Evolutionary conservation across 2,329 filamentous ascomycete species (phyloP), one percentile per base, ranked within the genome.

Genomic region (Aspergillus neoniger): DNA sequence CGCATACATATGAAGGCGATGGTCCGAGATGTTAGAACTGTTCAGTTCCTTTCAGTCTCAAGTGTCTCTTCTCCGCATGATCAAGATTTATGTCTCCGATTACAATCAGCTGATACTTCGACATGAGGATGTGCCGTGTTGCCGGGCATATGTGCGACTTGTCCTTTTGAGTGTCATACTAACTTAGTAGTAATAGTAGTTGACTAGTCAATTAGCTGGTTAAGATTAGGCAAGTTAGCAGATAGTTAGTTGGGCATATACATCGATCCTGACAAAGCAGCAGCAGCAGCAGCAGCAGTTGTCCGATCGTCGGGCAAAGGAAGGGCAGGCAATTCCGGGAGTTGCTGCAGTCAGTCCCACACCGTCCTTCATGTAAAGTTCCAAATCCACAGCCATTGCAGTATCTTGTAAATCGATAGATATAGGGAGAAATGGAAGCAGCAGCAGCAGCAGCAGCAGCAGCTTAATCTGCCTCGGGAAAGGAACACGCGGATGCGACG

Each of bases 391-490:
- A 12, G 41, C 41, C 17, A 21, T 21, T 21, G 41, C 41, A 44
- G 41, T 4, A 44, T 1, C 30, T 36, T 36, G 30, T 36, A 12
- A 12, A 21, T 10, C 17, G 10, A 6, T 43, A 25, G 25, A 25
- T 25, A 43, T 43, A 43, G 7, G 8, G 17, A 17, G 17, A 10
- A 43, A 43, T 7, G 17, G n/a, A 5, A n/a, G 14, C n/a, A 10
- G 17, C 60, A 59, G 59, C 32, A 58, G 32, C 25, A 58, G 53
- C 60, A n/a, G 14, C n/a, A 10, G 17, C 60, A 58, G 53, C 60
- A 59, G 59, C 32, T 59, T 63, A 55, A 55, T 63, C 56, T 59
- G 25, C 19, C 49, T 61, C 47, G 43, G 56, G 62, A 41, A 62
- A 52, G 55, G 43, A 52, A 44, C 55, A 54, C 58, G 21, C 36